Evolutionary conservation across 306 rosid genomes (phyloP), one percentile per base, ranked within the genome.

Genomic region (Erythrophleum fordii): DNA sequence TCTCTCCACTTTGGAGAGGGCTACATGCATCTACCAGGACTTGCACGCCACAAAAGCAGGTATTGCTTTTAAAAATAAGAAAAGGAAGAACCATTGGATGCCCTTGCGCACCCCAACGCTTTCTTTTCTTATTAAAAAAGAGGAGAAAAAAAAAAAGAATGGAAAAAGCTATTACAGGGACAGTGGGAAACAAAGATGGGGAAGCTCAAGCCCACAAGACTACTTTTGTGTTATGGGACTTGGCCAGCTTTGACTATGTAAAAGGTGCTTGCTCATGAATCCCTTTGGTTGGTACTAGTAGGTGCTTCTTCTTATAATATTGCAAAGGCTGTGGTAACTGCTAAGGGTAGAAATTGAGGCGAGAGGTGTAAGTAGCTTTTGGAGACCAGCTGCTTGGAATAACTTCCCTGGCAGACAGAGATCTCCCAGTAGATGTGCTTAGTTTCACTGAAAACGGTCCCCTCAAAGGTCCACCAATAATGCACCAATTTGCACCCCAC

Each of bases 401-500:
- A 12, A 94, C 97, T 71, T 82, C 91, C 74, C 81, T 88, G 34
- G 97, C 94, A 18, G 93, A 88, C 31, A 95, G 91, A 55, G 77
- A 73, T 82, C 25, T 91, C 34, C 86, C 92, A 0, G 94, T 81
- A 9, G 97, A 85, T 37, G 99, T 95, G 48, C 88, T 87, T 72
- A 95, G 35, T 83, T 87, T 95, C 79, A 95, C 93, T 17, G 99
- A 95, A 56, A 93, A 95, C 55, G 99, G 99, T 11, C 97, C 99
- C 64, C 49, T 80, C 46, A 93, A 60, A 41, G 97, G 94, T 28
- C 94, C 97, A 2, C 85, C 81, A 31, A 71, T 80, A 14, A 95
- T 83, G 84, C 87, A 81, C 97, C 97, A 95, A 68, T 81, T 87
- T 71, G 99, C 99, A 11, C 99, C 99, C 99, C 97, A 95, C 39